These are phyloP conservation scores for Fusarium agapanthi DNA, from an alignment of 2,329 filamentous ascomycete genomes.

Conservation along the genomic window DNA sequence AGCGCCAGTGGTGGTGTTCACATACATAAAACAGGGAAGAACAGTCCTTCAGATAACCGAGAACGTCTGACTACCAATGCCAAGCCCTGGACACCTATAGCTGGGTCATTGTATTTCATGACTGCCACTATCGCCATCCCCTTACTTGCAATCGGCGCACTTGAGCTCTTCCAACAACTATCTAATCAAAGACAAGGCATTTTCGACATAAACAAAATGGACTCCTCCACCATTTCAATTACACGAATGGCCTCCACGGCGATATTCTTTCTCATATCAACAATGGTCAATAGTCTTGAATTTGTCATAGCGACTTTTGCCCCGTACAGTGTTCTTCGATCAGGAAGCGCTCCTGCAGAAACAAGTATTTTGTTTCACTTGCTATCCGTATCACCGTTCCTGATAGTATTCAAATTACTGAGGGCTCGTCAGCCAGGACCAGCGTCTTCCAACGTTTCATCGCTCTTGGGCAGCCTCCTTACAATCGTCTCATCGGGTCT, in stretches of 20 bases:
- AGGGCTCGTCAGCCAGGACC: background rate
- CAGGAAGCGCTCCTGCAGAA: background rate
- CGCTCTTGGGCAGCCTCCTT: background rate
- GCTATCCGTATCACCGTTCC: background rate
- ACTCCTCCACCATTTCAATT: background rate
- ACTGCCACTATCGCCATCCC: accelerated
- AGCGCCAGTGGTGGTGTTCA: accelerated
- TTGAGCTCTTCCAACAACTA: accelerated
- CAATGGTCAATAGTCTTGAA: background rate
- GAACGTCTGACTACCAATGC: accelerated
- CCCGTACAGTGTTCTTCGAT: background rate
- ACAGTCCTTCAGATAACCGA: accelerated
- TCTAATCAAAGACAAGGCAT: background rate
- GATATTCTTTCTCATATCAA: background rate
- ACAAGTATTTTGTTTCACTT: background rate
- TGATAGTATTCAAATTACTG: background rate
- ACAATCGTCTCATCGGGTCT: background rate
- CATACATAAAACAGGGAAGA: accelerated
- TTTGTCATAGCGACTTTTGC: background rate
- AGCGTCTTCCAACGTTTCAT: background rate
- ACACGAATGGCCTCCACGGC: background rate
- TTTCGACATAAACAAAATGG: background rate
- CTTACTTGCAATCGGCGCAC: accelerated
- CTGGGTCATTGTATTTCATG: background rate
- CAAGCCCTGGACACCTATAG: background rate